These are phyloP conservation scores for Aegle marmelos DNA, from an alignment of 345 rosid genomes.

Conservation along the genomic window DNA sequence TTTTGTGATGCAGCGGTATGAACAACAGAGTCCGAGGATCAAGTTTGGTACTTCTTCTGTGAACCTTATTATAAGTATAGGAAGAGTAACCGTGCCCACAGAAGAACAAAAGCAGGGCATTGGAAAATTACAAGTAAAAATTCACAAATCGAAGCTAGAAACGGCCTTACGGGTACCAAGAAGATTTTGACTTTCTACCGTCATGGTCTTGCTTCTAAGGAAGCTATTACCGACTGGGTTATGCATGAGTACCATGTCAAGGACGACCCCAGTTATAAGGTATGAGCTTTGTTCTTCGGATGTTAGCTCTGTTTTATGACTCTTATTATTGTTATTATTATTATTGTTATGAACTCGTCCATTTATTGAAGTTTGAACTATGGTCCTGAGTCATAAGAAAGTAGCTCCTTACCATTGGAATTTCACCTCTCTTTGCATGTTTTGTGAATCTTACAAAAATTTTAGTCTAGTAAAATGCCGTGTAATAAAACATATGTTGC, in stretches of 20 bases:
- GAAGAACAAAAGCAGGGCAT: conserved; percentile 28
- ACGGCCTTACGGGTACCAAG: neutral
- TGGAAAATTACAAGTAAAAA: conserved; percentile 39
- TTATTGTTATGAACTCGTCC: no score
- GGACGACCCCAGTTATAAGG: neutral
- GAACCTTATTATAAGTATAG: neutral
- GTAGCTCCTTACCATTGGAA: no score
- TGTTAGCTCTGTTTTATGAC: no score
- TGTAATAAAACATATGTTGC: no score
- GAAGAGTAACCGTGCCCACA: conserved; percentile 19
- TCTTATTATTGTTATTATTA: no score
- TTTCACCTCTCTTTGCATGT: no score
- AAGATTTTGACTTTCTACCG: neutral
- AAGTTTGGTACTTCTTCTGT: conserved; percentile 34
- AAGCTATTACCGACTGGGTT: neutral
- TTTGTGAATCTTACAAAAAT: no score
- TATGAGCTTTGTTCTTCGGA: no score
- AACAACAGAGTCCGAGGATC: conserved; percentile 11
- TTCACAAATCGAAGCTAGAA: conserved; percentile 18
- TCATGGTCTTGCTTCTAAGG: neutral
- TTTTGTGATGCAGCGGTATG: neutral
- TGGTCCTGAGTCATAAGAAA: no score
- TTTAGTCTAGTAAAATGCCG: no score
- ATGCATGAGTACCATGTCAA: neutral
- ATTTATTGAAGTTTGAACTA: no score